These are phyloP conservation scores for Coprinellus micaceus DNA, from an alignment of 768 basidiomycete species.

Conservation along the genomic window DNA sequence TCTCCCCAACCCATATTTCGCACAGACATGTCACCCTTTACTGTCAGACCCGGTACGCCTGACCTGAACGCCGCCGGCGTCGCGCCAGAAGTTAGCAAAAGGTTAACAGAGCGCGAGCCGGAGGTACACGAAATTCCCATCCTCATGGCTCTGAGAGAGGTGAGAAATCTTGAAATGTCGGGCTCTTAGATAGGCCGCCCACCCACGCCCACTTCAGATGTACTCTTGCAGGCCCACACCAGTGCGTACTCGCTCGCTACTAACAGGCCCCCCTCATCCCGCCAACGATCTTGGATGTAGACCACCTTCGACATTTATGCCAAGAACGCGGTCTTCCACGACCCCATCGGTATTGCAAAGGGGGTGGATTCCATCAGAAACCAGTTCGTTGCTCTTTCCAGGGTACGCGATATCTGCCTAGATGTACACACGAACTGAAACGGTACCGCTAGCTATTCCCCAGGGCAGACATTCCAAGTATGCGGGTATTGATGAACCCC, in stretches of 20 bases:
- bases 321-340: conserved; percentile 40
- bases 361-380: conserved; percentile 37
- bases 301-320: conserved; percentile 41
- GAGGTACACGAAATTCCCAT: conserved; percentile 35
- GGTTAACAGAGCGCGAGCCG: conserved; percentile 31
- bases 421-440: not conserved
- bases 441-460: conserved; percentile 33
- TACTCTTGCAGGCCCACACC: conserved; percentile 37
- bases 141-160: conserved; percentile 40
- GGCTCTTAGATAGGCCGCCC: too few species aligned
- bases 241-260: conserved; percentile 16
- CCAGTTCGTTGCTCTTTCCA: conserved; percentile 42
- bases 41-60: too few species aligned
- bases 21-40: too few species aligned
- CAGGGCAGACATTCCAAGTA: conserved; percentile 38
- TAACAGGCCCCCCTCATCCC: not conserved
- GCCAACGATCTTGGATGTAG: conserved; percentile 18
- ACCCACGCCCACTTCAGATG: too few species aligned
- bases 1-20: too few species aligned
- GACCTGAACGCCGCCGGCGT: conserved; percentile 30
- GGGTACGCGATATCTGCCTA: conserved; percentile 23
- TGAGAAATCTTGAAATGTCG: conserved; percentile 15
- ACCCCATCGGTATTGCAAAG: conserved; percentile 42
- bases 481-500: conserved; percentile 40
- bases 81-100: conserved; percentile 33